Conservation (phyloP, 805 yeast species). For the Schwanniomyces yamadae region DNA sequence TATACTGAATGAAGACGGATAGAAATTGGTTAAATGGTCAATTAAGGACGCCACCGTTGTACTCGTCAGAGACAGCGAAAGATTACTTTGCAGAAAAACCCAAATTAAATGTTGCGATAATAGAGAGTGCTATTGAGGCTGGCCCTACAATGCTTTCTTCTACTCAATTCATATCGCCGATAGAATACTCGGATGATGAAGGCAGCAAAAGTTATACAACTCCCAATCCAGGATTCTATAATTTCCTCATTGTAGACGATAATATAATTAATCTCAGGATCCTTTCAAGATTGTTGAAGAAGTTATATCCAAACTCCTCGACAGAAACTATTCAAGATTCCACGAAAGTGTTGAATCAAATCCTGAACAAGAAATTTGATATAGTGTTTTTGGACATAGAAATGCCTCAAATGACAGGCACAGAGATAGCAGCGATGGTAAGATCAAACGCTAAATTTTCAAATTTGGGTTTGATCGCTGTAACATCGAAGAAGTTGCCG, state of each 20-base stretch:
- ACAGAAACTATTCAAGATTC: conserved; percentile 30
- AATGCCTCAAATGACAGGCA: conserved; percentile 43
- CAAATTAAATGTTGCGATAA: background rate
- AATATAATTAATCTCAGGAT: conserved; percentile 41
- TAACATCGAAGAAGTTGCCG: conserved; percentile 32
- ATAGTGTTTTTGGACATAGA: conserved; percentile 44
- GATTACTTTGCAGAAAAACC: conserved; percentile 3
- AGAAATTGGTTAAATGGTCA: conserved; percentile 1
- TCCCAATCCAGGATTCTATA: conserved; percentile 6
- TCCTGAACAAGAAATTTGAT: conserved; percentile 21
- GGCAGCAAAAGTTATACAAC: no score
- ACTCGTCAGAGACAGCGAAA: conserved; percentile 1
- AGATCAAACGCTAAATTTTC: conserved; percentile 14
- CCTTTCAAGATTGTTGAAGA: conserved; percentile 28
- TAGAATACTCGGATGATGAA: no score
- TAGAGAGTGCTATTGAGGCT: background rate
- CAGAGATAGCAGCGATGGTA: conserved; percentile 30
- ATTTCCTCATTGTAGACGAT: conserved; percentile 39
- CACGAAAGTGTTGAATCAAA: conserved; percentile 21
- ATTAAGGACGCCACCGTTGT: conserved; percentile 5
- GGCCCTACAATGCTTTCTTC: background rate
- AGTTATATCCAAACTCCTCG: conserved; percentile 32
- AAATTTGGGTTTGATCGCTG: conserved; percentile 37
- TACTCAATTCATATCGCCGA: conserved; percentile 6
- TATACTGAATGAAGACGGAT: no score